These are phyloP conservation scores for Sordariomycetes sp. DNA, from an alignment of 2,329 filamentous ascomycete genomes.

Conservation along the genomic window DNA sequence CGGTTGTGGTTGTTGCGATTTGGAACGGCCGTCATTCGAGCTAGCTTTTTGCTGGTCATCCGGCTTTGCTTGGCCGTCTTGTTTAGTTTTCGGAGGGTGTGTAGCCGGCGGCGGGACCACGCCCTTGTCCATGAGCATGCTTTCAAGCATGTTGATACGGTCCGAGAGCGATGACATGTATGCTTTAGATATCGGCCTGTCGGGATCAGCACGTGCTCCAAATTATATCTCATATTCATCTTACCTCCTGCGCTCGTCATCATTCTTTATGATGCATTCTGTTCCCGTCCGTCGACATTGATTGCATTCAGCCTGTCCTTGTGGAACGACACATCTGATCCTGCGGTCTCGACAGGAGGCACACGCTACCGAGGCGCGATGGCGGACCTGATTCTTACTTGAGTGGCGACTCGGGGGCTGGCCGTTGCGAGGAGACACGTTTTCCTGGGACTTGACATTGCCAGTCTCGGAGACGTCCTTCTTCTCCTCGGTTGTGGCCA, in stretches of 20 bases:
- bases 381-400: slow-evolving; percentile 27
- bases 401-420: slow-evolving; percentile 12
- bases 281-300: slow-evolving; percentile 42
- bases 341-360: slow-evolving; percentile 39
- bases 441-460: slow-evolving; percentile 22
- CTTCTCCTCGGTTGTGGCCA: slow-evolving; percentile 1
- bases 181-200: slow-evolving; percentile 46
- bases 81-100: slow-evolving; percentile 43
- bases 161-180: slow-evolving; percentile 50
- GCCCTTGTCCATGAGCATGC: slow-evolving; percentile 39
- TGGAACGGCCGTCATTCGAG: slow-evolving; percentile 4
- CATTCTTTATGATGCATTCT: slow-evolving; percentile 46
- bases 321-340: slow-evolving; percentile 42
- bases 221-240: slow-evolving; percentile 5
- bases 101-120: slow-evolving; percentile 37
- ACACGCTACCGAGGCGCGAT: slow-evolving; percentile 45
- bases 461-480: slow-evolving; percentile 6
- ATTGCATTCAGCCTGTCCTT: slow-evolving; percentile 38
- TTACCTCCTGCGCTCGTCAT: slow-evolving; percentile 45
- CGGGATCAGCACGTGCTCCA: neutral
- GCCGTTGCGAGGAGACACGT: slow-evolving; percentile 19
- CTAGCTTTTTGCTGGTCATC: slow-evolving; percentile 11
- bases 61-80: slow-evolving; percentile 19
- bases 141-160: slow-evolving; percentile 40
- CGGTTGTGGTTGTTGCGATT: slow-evolving; percentile 4